Evolutionary conservation across 1,284 basidiomycete genomes (phyloP), one percentile per base, ranked within the genome.

Genomic region (Ustilago shanxiensis): DNA sequence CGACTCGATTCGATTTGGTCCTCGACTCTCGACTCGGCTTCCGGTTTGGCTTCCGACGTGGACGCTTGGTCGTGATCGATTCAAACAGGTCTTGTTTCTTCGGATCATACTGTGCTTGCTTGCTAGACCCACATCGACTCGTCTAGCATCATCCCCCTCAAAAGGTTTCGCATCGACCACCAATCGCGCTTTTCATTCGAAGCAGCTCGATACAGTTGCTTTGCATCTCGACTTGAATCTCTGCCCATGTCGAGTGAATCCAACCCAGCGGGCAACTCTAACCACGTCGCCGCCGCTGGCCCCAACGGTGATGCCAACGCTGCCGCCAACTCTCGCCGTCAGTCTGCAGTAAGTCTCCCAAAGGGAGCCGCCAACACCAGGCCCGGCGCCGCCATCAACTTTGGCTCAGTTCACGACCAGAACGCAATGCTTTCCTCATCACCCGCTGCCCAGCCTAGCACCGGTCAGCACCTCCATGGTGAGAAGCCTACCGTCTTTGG

Each of bases 351-450:
- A n/a, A 83, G 80, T 67, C 73, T 83, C 24, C 75, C 81, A 53
- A 83, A 81, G 64, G 75, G 71, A 16, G 74, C 72, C 28, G 66
- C 72, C 44, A 71, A 68, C 63, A 44, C 71, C 26, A 37, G 69
- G 33, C 67, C 62, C 39, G 66, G 49, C 64, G 77, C 79, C 39
- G 81, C 83, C 63, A 86, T 87, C 78, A 85, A 86, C 60, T 87
- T 87, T 70, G 87, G 87, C 70, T 87, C 85, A 6, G 83, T 86
- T 14, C 82, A 84, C 60, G 87, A 87, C 78, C 76, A 86, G 58
- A 82, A 85, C 72, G 84, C 86, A 5, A 79, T 79, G 41, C 79
- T 87, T 24, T 87, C 87, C 2, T 87, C 87, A 3, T 87, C 87
- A 9, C 87, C 87, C 8, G 86, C 86, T 33, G 82, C 81, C 2